These are phyloP conservation scores for Thymus quinquecostatus DNA, from an alignment of 257 asterid species.

Conservation along the genomic window DNA sequence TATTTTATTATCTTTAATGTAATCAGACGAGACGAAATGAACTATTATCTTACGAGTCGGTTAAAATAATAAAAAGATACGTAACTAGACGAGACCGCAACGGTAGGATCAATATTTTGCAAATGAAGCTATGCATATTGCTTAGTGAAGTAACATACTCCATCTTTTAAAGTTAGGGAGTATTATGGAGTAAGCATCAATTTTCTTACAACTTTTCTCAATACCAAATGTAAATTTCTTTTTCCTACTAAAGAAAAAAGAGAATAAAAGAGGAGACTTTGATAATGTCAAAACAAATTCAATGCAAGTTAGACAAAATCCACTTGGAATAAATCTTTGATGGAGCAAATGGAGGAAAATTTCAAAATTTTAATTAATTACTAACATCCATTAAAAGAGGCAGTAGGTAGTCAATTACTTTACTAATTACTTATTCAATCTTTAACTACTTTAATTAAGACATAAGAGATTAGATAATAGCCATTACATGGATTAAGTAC, in stretches of 20 bases:
- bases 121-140: too few species aligned
- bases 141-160: too few species aligned
- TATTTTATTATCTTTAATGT: too few species aligned
- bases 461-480: background rate
- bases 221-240: background rate
- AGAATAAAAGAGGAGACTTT: background rate
- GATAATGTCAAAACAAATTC: constrained; percentile 11
- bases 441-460: background rate
- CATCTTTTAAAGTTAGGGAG: too few species aligned
- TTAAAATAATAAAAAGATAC: too few species aligned
- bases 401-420: constrained; percentile 4
- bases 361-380: background rate
- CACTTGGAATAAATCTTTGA: constrained; percentile 21
- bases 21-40: too few species aligned
- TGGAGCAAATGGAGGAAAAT: background rate
- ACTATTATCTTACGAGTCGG: too few species aligned
- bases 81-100: too few species aligned
- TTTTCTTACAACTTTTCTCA: background rate
- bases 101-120: too few species aligned
- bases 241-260: background rate
- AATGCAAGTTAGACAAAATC: background rate
- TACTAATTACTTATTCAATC: background rate
- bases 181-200: too few species aligned
- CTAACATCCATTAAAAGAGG: constrained; percentile 10
- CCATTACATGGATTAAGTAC: background rate